Evolutionary conservation across 768 basidiomycete genomes (phyloP).

Genomic region (Phanerodontia chrysosporium): DNA sequence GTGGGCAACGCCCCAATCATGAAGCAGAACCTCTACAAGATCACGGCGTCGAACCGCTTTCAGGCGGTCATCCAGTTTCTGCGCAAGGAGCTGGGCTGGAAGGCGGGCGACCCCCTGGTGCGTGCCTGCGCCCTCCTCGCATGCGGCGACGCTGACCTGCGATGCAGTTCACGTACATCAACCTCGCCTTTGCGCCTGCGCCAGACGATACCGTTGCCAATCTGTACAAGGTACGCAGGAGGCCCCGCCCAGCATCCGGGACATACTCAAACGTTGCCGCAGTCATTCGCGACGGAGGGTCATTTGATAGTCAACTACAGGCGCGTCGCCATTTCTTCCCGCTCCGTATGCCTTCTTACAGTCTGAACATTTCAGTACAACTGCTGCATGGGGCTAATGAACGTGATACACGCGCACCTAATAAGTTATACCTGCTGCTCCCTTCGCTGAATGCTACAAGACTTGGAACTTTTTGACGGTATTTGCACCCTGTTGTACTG

Average conservation of each 20-base stretch:
- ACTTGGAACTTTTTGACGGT: background rate
- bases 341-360: background rate
- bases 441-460: background rate
- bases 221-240: slow-evolving; percentile 51
- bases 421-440: background rate
- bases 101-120: slow-evolving; percentile 81
- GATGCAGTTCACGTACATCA: slow-evolving; percentile 70
- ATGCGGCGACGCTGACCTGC: background rate
- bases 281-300: slow-evolving; percentile 61
- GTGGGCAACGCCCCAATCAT: slow-evolving; percentile 98
- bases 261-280: slow-evolving; percentile 1
- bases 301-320: slow-evolving; percentile 69
- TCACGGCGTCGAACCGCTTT: slow-evolving; percentile 90
- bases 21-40: slow-evolving; percentile 99
- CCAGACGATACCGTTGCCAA: slow-evolving; percentile 74
- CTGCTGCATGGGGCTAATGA: slow-evolving; percentile 51
- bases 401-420: background rate
- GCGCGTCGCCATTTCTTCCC: slow-evolving; percentile 26
- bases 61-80: slow-evolving; percentile 94
- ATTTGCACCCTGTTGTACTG: background rate
- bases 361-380: slow-evolving; percentile 37
- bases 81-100: slow-evolving; percentile 85
- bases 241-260: too few relatives aligned
- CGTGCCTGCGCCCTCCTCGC: slow-evolving; percentile 18
- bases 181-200: slow-evolving; percentile 71